A percentile compares a stretch with the other conserved stretches of the same genome.
phyloP scores from a whole-genome alignment of 2,329 filamentous ascomycete genomes.

The Stagonosporopsis vannaccii region DNA sequence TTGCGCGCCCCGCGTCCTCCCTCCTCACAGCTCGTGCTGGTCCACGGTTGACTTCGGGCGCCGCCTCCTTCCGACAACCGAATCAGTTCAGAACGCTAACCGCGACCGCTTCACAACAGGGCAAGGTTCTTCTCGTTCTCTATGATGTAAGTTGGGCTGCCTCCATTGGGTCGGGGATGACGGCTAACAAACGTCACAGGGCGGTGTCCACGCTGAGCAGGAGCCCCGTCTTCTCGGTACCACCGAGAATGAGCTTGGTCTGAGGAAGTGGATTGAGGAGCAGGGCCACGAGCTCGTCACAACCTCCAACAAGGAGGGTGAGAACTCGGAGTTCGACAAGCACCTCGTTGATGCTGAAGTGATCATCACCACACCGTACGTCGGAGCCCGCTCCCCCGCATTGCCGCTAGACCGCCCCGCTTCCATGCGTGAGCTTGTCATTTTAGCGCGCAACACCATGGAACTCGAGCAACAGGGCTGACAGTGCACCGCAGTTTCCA shows the following conservation, averaged over 20 bases:
- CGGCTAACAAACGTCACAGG: conserved; percentile 54
- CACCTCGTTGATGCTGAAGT: conserved; percentile 96
- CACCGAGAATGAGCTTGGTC: conserved; percentile 96
- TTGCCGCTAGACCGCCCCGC: conserved; percentile 38
- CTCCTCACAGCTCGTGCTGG: conserved; percentile 57
- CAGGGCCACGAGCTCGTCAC: conserved; percentile 96
- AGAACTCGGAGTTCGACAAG: conserved; percentile 91
- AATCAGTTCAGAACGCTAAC: conserved; percentile 68
- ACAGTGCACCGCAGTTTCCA: conserved; percentile 74
- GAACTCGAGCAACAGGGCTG: conserved; percentile 9
- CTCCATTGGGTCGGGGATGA: conserved; percentile 15
- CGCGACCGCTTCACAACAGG: conserved; percentile 74
- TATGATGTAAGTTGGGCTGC: conserved; percentile 76
- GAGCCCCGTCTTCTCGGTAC: conserved; percentile 91
- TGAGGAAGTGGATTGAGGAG: conserved; percentile 97
- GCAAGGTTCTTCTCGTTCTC: conserved; percentile 92
- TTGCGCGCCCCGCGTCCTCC: conserved; percentile 63
- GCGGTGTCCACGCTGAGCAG: conserved; percentile 84
- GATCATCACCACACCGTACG: conserved; percentile 97
- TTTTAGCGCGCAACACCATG: conserved; percentile 7
- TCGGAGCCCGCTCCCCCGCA: conserved; percentile 41
- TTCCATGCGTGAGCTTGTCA: conserved; percentile 23
- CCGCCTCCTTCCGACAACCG: conserved; percentile 55
- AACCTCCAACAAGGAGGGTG: conserved; percentile 96
- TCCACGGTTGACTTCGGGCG: conserved; percentile 50